These are phyloP conservation scores for Sporothrix mexicana DNA, from an alignment of 2,329 filamentous ascomycete genomes.

Conservation along the genomic window DNA sequence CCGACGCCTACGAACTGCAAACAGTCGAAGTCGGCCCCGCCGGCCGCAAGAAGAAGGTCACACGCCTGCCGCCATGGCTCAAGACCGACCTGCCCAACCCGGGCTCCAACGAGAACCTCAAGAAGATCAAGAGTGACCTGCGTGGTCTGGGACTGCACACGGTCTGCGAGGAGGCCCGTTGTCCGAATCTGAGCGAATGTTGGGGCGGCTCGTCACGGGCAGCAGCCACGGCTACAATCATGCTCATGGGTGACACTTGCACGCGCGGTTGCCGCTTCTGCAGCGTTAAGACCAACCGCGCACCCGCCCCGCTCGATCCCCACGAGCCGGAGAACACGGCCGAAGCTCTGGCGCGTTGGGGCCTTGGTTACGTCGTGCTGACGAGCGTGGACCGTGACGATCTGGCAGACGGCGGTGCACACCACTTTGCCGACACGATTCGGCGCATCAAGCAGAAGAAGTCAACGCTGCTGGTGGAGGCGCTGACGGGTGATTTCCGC, in stretches of 20 bases:
- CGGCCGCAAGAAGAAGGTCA: constrained; percentile 68
- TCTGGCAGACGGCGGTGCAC: constrained; percentile 82
- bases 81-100: constrained; percentile 85
- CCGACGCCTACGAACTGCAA: constrained; percentile 65
- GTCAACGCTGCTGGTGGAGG: constrained; percentile 78
- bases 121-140: constrained; percentile 92
- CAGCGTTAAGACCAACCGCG: constrained; percentile 86
- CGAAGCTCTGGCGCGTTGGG: constrained; percentile 91
- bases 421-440: constrained; percentile 92
- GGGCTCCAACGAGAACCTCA: constrained; percentile 78
- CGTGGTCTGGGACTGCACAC: constrained; percentile 90
- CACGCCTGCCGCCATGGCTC: constrained; percentile 87
- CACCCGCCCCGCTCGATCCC: constrained; percentile 80
- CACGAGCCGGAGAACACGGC: constrained; percentile 98
- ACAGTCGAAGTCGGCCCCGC: constrained; percentile 69
- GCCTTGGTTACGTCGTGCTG: constrained; percentile 91
- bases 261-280: constrained; percentile 97
- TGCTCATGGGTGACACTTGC: constrained; percentile 99
- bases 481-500: constrained; percentile 83
- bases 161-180: constrained; percentile 96
- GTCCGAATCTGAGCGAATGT: constrained; percentile 97
- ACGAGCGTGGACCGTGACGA: constrained; percentile 96
- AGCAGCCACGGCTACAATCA: constrained; percentile 94
- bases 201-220: constrained; percentile 92
- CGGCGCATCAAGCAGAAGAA: constrained; percentile 88